Conservation (phyloP, 345 rosid species). For the Excoecaria agallocha region DNA sequence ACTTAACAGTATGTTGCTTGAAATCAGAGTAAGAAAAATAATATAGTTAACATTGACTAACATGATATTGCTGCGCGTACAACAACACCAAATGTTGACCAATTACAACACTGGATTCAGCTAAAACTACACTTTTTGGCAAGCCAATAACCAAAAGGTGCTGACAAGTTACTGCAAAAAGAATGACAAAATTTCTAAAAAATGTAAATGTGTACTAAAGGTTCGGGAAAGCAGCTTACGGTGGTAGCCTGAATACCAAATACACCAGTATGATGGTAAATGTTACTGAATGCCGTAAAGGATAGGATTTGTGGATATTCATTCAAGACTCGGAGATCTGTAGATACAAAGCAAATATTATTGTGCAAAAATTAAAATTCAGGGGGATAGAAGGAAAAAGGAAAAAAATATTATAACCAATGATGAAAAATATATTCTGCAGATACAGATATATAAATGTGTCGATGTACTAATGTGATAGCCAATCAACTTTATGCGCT, state of each 20-base stretch:
- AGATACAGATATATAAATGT: background rate
- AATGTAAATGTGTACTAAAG: background rate
- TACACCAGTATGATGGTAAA: constrained; percentile 15
- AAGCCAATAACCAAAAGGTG: background rate
- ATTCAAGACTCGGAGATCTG: constrained; percentile 11
- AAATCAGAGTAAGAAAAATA: background rate
- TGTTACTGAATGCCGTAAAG: constrained; percentile 9
- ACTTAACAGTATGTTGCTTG: background rate
- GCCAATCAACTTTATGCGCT: background rate
- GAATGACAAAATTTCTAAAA: background rate
- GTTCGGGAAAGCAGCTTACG: constrained; percentile 1
- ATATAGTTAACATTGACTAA: background rate
- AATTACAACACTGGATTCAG: background rate
- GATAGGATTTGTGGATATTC: constrained; percentile 15
- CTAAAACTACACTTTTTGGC: background rate
- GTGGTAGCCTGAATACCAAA: constrained; percentile 15
- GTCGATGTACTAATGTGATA: background rate
- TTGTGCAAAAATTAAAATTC: background rate
- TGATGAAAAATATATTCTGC: background rate
- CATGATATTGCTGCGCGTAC: background rate
- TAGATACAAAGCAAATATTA: background rate
- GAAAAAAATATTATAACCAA: background rate
- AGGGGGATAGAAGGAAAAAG: background rate
- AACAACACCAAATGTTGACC: background rate
- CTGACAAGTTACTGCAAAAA: background rate